Percentiles rank a stretch among this genome's conserved stretches.
Conservation (phyloP, 2,329 filamentous ascomycete species). For the Calonectria crousiana region DNA sequence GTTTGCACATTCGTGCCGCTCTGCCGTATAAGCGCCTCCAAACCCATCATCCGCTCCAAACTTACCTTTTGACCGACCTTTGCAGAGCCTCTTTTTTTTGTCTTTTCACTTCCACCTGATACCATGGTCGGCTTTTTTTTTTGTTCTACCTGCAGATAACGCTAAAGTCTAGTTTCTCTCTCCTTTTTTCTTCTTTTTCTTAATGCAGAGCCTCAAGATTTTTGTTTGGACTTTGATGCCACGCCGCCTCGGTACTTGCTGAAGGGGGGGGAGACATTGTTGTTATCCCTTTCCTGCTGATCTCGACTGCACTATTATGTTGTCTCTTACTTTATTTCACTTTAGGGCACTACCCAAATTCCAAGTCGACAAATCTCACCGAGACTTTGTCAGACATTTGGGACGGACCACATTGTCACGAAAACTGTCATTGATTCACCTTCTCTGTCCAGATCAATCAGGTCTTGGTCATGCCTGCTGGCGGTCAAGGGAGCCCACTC, state of each 20-base stretch:
- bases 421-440: background rate
- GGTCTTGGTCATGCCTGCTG: background rate
- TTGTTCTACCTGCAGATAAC: constrained; percentile 7
- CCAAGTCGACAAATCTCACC: constrained; percentile 10
- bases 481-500: constrained; percentile 17
- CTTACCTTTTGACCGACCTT: constrained; percentile 19
- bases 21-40: constrained; percentile 26
- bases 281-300: constrained; percentile 15
- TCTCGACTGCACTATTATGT: background rate
- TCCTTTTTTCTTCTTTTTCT: background rate
- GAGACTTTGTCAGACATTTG: constrained; percentile 12
- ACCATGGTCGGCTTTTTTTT: background rate
- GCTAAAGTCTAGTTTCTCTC: background rate
- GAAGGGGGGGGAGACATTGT: background rate
- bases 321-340: constrained; percentile 2
- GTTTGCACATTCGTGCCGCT: constrained; percentile 12
- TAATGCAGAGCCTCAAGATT: background rate
- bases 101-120: background rate
- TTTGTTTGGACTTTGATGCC: background rate
- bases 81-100: constrained; percentile 5
- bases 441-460: background rate
- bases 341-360: constrained; percentile 12
- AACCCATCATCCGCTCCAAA: background rate
- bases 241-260: constrained; percentile 16
- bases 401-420: background rate